These are phyloP conservation scores for Solanum corneliomulleri DNA, from an alignment of 257 asterid species.

Conservation along the genomic window DNA sequence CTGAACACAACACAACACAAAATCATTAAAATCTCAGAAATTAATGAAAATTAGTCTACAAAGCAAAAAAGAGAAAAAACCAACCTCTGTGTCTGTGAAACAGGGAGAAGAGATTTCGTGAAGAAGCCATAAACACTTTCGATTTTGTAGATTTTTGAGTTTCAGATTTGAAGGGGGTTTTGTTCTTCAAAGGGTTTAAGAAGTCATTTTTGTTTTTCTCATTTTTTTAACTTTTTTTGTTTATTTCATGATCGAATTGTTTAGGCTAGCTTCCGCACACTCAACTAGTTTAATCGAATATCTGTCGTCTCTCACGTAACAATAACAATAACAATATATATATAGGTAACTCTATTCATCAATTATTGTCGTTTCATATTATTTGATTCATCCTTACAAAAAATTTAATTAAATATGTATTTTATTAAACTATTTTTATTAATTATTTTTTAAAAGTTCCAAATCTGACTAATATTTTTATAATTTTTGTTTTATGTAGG, in stretches of 20 bases:
- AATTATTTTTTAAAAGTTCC: too few species aligned
- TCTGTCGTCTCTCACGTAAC: too few species aligned
- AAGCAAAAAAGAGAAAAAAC: neutral
- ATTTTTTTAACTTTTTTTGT: too few species aligned
- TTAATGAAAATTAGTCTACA: neutral
- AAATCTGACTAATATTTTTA: too few species aligned
- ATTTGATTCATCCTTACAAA: too few species aligned
- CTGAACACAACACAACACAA: constrained; percentile 22
- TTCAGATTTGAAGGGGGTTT: neutral
- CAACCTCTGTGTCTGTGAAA: constrained; percentile 37
- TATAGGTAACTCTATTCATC: too few species aligned
- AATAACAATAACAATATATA: too few species aligned
- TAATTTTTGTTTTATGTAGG: neutral
- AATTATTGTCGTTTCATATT: too few species aligned
- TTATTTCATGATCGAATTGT: too few species aligned
- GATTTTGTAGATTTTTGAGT: neutral
- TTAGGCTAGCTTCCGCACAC: too few species aligned
- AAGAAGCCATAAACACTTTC: constrained; percentile 37
- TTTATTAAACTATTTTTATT: too few species aligned
- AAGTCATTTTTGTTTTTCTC: neutral
- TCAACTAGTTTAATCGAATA: fast-evolving
- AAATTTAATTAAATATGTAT: too few species aligned
- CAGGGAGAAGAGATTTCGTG: constrained; percentile 28
- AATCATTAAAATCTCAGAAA: neutral
- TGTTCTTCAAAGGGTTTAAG: neutral